These are phyloP conservation scores for Sugiyamaella mastotermitis DNA, from an alignment of 805 yeast genomes.

Conservation along the genomic window DNA sequence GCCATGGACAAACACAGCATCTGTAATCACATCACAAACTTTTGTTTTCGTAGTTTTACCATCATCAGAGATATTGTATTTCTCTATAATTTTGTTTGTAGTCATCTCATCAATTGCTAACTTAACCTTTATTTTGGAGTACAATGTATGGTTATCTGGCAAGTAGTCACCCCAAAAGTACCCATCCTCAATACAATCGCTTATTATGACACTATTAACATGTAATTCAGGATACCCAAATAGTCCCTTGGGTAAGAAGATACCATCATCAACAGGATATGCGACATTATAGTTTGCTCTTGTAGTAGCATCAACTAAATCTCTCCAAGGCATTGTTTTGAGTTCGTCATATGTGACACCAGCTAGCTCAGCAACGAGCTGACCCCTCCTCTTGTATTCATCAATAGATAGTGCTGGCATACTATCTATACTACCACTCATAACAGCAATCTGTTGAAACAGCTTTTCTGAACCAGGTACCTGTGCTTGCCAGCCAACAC, in stretches of 20 bases:
- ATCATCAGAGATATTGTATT: conserved; percentile 2
- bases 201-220: conserved; percentile 21
- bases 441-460: conserved; percentile 22
- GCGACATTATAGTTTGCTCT: conserved; percentile 21
- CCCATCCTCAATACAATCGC: conserved; percentile 28
- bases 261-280: conserved; percentile 25
- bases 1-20: conserved; percentile 15
- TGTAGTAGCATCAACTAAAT: conserved; percentile 22
- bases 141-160: conserved; percentile 1
- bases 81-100: conserved; percentile 8
- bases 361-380: conserved; percentile 13
- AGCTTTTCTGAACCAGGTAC: conserved; percentile 12
- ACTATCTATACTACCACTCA: conserved; percentile 26
- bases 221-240: conserved; percentile 6
- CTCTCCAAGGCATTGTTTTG: conserved; percentile 17
- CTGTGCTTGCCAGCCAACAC: conserved; percentile 28
- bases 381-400: conserved; percentile 14
- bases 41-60: neutral
- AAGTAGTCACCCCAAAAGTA: conserved; percentile 15
- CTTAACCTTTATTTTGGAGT: neutral
- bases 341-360: conserved; percentile 19
- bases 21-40: conserved; percentile 18
- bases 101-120: conserved; percentile 8
- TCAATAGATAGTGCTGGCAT: conserved; percentile 15
- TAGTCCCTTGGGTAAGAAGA: conserved; percentile 19